phyloP scores from a whole-genome alignment of 1,284 basidiomycete species.

The Ganoderma lucidum region DNA sequence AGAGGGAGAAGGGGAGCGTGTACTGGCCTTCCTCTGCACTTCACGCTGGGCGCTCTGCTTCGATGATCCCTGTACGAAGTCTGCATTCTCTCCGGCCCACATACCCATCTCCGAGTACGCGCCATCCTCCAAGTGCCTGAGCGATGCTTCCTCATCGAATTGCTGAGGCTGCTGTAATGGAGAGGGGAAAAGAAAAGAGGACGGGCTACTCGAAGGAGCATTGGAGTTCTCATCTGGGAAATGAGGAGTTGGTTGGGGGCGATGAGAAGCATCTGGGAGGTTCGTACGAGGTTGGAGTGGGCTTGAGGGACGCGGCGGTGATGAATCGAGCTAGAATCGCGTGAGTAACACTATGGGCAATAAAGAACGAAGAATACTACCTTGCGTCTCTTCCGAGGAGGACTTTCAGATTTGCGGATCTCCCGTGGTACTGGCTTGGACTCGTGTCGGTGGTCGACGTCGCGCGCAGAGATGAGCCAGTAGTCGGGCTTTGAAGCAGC shows the following conservation, averaged over 20 bases:
- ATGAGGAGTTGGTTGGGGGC: neutral
- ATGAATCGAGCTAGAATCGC: neutral
- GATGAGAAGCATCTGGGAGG: neutral
- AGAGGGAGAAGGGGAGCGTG: slow-evolving; percentile 23
- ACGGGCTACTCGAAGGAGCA: slow-evolving; percentile 6
- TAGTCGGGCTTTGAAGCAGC: slow-evolving; percentile 26
- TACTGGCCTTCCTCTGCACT: slow-evolving; percentile 11
- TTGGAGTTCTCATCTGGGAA: neutral
- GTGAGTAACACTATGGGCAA: neutral
- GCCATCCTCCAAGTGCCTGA: neutral
- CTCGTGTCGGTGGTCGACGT: slow-evolving; percentile 13
- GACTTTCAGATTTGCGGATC: neutral
- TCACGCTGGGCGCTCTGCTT: neutral
- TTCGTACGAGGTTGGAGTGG: slow-evolving; percentile 8
- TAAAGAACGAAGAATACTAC: neutral
- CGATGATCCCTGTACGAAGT: slow-evolving; percentile 7
- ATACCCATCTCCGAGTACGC: too few species aligned
- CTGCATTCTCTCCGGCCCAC: neutral
- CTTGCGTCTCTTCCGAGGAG: slow-evolving; percentile 29
- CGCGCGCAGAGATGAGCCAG: slow-evolving; percentile 18
- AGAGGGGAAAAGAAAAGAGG: slow-evolving; percentile 10
- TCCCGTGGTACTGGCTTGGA: neutral
- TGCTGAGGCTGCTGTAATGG: neutral
- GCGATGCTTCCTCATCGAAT: neutral
- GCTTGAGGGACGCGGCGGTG: neutral